These are phyloP conservation scores for Colletotrichum euphorbiae DNA, from an alignment of 2,329 filamentous ascomycete genomes.

Conservation along the genomic window DNA sequence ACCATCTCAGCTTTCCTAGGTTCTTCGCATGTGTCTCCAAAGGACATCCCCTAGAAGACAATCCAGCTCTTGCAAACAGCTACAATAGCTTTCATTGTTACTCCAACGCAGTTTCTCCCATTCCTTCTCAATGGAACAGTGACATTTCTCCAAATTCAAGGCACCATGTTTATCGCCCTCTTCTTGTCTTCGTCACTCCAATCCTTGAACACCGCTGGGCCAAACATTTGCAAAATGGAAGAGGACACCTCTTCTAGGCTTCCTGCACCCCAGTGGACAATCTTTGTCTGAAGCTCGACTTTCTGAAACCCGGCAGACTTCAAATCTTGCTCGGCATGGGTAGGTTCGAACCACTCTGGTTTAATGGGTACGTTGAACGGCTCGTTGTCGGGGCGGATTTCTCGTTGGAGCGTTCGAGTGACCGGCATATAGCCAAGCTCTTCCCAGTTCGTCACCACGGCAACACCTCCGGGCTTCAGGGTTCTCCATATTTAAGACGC, in stretches of 20 bases:
- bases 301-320: conserved; percentile 23
- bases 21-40: no score
- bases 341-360: conserved; percentile 26
- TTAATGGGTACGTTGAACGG: conserved; percentile 38
- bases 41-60: no score
- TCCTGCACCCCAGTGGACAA: conserved; percentile 23
- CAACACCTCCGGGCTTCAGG: conserved; percentile 50
- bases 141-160: background rate
- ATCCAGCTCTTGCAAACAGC: conserved; percentile 28
- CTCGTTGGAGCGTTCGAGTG: conserved; percentile 35
- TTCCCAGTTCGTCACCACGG: conserved; percentile 49
- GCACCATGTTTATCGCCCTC: background rate
- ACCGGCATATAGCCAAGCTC: conserved; percentile 40
- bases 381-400: conserved; percentile 35
- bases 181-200: conserved; percentile 34
- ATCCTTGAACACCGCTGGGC: background rate
- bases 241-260: conserved; percentile 14
- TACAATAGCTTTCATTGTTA: conserved; percentile 31
- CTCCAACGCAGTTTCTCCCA: background rate
- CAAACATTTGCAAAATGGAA: conserved; percentile 11
- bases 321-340: conserved; percentile 15
- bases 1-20: no score
- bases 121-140: background rate
- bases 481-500: conserved; percentile 53
- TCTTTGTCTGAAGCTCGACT: conserved; percentile 8